Percentiles rank a stretch among this genome's conserved stretches.
Conservation (phyloP, 1,139 yeast species). For the Geotrichum citri-aurantii region DNA sequence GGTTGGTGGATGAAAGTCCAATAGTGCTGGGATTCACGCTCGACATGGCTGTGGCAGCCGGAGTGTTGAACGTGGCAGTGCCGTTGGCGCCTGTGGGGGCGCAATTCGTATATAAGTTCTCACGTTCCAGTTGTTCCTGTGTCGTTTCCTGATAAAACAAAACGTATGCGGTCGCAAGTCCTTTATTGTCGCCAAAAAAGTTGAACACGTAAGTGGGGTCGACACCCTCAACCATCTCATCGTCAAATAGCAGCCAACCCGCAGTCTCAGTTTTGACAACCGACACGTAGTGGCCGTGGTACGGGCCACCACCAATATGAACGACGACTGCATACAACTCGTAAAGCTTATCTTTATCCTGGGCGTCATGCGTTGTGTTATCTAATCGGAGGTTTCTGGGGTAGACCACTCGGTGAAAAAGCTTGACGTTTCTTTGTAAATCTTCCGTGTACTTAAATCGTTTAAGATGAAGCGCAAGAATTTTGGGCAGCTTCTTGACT, state of each 20-base stretch:
- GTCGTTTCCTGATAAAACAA: constrained; percentile 56
- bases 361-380: constrained; percentile 60
- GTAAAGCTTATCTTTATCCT: constrained; percentile 52
- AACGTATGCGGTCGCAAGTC: constrained; percentile 87
- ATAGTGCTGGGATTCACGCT: constrained; percentile 3
- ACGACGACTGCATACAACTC: constrained; percentile 83
- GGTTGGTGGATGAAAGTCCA: not conserved
- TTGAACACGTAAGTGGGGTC: constrained; percentile 77
- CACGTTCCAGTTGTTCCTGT: constrained; percentile 17
- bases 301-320: constrained; percentile 96
- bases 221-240: constrained; percentile 87
- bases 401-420: constrained; percentile 79
- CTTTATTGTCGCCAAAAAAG: constrained; percentile 85
- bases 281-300: constrained; percentile 93
- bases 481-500: constrained; percentile 68
- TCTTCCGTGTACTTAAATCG: constrained; percentile 87
- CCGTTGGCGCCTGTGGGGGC: not conserved
- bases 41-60: not conserved
- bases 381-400: constrained; percentile 69
- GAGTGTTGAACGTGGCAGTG: not conserved
- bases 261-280: constrained; percentile 71
- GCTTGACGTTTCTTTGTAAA: constrained; percentile 73
- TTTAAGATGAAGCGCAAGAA: constrained; percentile 77
- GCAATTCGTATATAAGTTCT: constrained; percentile 13
- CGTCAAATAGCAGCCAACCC: constrained; percentile 92